These are phyloP conservation scores for Pythium coloratum DNA, from an alignment of 352 stramenopile genomes.

Conservation along the genomic window DNA sequence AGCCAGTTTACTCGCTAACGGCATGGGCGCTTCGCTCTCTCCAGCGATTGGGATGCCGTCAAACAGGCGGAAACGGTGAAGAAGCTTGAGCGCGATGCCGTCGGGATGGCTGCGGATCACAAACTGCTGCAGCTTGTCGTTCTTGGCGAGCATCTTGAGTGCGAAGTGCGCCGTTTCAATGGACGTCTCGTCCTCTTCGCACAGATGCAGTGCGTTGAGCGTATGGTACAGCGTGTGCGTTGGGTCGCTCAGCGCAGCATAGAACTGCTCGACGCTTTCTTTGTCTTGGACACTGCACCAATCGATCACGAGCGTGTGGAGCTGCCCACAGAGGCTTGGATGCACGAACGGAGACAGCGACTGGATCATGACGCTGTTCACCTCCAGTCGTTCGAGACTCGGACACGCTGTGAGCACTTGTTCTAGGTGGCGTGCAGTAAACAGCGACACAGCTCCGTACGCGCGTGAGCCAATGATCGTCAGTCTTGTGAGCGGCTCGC, in stretches of 20 bases:
- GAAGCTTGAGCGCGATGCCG: conserved; percentile 3
- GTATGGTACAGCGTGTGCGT: background rate
- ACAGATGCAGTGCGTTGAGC: conserved; percentile 9
- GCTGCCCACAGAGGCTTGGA: background rate
- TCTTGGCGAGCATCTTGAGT: conserved; percentile 15
- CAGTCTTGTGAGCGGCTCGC: conserved; percentile 1
- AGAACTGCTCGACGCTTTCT: conserved; percentile 2
- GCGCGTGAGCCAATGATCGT: background rate
- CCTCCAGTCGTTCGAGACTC: conserved; percentile 1
- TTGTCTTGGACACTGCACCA: background rate
- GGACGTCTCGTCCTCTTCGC: conserved; percentile 5
- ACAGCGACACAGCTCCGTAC: background rate
- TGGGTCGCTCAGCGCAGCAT: conserved; percentile 5
- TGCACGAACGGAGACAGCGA: conserved; percentile 9
- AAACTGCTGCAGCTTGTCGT: conserved; percentile 9
- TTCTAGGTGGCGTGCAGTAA: background rate
- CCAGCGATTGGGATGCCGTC: background rate
- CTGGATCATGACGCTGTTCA: conserved; percentile 1
- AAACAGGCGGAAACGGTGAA: background rate
- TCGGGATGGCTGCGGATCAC: conserved; percentile 4
- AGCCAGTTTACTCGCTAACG: background rate
- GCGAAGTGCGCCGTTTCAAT: background rate
- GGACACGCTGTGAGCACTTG: conserved; percentile 13
- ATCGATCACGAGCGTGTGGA: conserved; percentile 11
- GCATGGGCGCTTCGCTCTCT: background rate